Evolutionary conservation across 331 rosid species (phyloP).

Genomic region (Quercus phellos): DNA sequence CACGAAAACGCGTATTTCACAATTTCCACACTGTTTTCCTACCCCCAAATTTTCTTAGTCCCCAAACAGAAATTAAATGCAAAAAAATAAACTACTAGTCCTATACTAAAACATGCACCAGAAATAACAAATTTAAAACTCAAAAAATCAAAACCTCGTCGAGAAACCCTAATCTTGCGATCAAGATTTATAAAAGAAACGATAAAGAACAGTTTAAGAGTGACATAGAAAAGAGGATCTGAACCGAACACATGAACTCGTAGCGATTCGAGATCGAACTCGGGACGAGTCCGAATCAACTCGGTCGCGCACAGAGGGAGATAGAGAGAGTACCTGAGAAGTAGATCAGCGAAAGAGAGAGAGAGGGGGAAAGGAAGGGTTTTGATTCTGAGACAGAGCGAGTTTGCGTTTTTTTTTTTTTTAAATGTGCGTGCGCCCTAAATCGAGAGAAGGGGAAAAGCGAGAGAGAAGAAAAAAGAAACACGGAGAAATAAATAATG

Average conservation of each 20-base stretch:
- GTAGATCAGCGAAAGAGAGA: conserved; percentile 20
- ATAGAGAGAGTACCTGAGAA: conserved; percentile 23
- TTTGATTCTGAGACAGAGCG: conserved; percentile 20
- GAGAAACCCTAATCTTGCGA: background rate
- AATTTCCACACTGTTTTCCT: background rate
- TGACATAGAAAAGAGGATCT: conserved; percentile 3
- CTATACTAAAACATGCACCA: background rate
- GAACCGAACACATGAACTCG: background rate
- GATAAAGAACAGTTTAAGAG: background rate
- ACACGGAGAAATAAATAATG: background rate
- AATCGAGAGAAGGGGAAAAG: background rate
- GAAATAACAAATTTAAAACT: background rate
- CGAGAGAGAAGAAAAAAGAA: too few relatives aligned
- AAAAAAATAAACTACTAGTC: background rate
- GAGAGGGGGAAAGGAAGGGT: background rate
- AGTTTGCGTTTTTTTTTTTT: background rate
- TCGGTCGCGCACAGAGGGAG: background rate
- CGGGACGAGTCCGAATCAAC: background rate
- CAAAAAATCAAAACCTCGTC: background rate
- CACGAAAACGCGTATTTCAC: background rate
- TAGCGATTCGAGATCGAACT: conserved; percentile 15
- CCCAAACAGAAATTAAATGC: background rate
- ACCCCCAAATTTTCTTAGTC: background rate
- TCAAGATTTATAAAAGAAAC: background rate
- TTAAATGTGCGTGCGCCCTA: conserved; percentile 15